phyloP scores from a whole-genome alignment of 768 basidiomycete genomes.

The Gyrodon lividus region DNA sequence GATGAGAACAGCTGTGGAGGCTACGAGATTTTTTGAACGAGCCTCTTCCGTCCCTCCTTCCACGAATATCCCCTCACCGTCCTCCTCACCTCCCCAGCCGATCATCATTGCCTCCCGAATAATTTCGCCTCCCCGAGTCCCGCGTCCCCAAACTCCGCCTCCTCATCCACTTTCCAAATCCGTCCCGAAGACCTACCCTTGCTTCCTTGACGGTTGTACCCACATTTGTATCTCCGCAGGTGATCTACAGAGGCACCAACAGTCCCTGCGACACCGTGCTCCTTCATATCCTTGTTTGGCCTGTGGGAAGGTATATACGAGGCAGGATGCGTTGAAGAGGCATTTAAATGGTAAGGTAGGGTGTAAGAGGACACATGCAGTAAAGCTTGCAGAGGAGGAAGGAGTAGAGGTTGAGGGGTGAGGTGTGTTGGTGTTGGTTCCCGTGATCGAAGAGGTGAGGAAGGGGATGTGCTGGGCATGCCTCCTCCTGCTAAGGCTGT shows the following conservation, averaged over 20 bases:
- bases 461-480: neutral
- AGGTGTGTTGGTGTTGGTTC: neutral
- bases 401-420: neutral
- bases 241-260: slow-evolving; percentile 29
- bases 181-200: slow-evolving; percentile 22
- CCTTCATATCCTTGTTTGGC: slow-evolving; percentile 24
- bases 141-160: neutral
- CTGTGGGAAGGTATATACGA: slow-evolving; percentile 29
- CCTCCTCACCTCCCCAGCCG: slow-evolving; percentile 1
- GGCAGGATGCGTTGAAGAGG: slow-evolving; percentile 33
- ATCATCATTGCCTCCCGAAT: slow-evolving; percentile 4
- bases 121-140: neutral
- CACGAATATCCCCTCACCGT: neutral
- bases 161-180: slow-evolving; percentile 1
- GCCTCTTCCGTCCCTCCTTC: neutral
- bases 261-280: slow-evolving; percentile 27
- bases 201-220: slow-evolving; percentile 21
- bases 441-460: too few species aligned
- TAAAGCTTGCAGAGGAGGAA: slow-evolving; percentile 6
- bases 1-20: neutral
- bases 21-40: neutral
- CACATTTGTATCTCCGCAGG: slow-evolving; percentile 29
- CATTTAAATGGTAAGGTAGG: slow-evolving; percentile 28
- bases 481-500: neutral
- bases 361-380: slow-evolving; percentile 26